phyloP scores from a whole-genome alignment of 208 protist genomes.

The Vickermania ingenoplastis region DNA sequence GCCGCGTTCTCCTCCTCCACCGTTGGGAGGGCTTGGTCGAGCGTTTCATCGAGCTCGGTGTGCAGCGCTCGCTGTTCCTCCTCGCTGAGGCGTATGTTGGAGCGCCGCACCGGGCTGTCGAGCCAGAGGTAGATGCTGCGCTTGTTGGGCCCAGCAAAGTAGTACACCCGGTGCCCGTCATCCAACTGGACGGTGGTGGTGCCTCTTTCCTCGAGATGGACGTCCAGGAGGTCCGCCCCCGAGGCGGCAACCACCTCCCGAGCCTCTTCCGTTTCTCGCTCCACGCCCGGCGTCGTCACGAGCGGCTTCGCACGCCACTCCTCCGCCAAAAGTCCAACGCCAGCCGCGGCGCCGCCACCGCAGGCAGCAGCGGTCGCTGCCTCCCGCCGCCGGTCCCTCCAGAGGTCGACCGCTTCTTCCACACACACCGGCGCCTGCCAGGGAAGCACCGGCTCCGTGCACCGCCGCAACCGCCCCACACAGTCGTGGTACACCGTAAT shows the following conservation, averaged over 20 bases:
- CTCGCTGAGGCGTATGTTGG: not conserved
- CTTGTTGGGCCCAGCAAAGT: not conserved
- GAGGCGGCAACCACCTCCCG: not conserved
- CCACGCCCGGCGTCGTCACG: not conserved
- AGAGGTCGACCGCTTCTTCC: not conserved
- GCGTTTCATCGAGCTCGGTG: not conserved
- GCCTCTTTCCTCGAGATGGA: not conserved
- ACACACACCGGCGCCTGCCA: not conserved
- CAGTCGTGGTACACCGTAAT: conserved; percentile 1
- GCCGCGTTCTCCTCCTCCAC: not conserved
- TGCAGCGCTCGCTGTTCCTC: not conserved
- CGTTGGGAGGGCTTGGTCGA: not conserved
- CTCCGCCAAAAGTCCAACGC: not conserved
- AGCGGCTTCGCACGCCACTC: not conserved
- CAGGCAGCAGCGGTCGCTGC: not conserved
- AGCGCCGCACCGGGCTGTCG: not conserved
- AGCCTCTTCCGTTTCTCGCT: not conserved
- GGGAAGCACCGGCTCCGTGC: not conserved
- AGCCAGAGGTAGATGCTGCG: conserved; percentile 1
- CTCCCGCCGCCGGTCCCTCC: not conserved
- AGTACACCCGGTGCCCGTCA: not conserved
- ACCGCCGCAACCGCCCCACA: not conserved
- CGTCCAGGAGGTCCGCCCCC: not conserved
- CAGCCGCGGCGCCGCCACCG: not conserved
- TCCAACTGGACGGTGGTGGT: not conserved